Evolutionary conservation across 2,329 filamentous ascomycete species (phyloP).

Genomic region (Camillea tinctor): DNA sequence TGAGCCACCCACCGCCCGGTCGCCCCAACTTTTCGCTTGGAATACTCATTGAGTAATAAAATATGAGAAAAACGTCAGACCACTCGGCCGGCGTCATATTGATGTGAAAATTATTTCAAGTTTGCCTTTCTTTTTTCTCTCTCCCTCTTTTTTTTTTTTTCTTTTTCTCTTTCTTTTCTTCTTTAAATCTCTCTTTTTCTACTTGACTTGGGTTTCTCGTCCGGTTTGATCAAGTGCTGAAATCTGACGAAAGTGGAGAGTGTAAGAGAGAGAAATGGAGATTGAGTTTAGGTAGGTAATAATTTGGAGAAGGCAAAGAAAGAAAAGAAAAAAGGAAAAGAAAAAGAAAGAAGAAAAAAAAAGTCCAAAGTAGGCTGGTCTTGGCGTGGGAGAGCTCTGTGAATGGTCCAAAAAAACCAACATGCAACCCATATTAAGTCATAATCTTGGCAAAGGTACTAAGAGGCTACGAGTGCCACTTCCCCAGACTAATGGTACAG

Average conservation of each 20-base stretch:
- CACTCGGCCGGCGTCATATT: slow-evolving; percentile 18
- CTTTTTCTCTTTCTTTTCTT: background rate
- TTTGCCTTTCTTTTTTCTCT: slow-evolving; percentile 1
- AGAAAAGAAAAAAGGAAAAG: background rate
- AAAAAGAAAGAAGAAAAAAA: slow-evolving; percentile 1
- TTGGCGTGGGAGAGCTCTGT: slow-evolving; percentile 3
- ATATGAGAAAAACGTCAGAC: slow-evolving; percentile 33
- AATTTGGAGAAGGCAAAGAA: slow-evolving; percentile 1
- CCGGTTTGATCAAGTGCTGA: background rate
- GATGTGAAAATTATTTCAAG: slow-evolving; percentile 8
- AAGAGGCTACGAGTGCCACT: background rate
- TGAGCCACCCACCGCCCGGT: slow-evolving; percentile 27
- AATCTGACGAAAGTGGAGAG: background rate
- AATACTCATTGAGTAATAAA: slow-evolving; percentile 38
- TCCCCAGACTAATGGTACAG: slow-evolving; percentile 8
- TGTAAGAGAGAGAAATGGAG: background rate
- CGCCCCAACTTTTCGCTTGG: slow-evolving; percentile 28
- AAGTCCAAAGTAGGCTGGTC: background rate
- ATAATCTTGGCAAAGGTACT: background rate
- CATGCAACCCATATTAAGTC: background rate
- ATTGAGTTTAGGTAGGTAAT: background rate
- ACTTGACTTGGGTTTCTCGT: background rate
- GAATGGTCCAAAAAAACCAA: background rate
- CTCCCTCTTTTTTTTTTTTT: slow-evolving; percentile 7
- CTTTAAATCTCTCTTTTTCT: slow-evolving; percentile 4